phyloP scores from a whole-genome alignment of 768 basidiomycete species.

The Lyophyllum semitale region DNA sequence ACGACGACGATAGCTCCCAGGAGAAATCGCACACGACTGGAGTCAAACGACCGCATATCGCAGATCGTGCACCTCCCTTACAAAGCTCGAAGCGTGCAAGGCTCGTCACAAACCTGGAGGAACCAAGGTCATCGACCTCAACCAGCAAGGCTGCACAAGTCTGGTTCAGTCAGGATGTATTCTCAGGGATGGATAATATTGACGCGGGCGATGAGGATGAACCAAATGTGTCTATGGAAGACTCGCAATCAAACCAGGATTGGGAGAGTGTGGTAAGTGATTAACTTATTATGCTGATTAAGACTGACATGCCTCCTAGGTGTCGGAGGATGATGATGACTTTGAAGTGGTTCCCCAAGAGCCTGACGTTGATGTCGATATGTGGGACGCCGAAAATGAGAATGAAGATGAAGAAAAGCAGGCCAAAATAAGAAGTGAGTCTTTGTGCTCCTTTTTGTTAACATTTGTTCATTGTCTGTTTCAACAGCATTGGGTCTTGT shows the following conservation, averaged over 20 bases:
- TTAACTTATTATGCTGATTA: not conserved
- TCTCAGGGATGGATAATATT: conserved; percentile 62
- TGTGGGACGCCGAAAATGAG: conserved; percentile 84
- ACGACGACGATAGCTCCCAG: conserved; percentile 34
- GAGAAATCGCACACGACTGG: conserved; percentile 18
- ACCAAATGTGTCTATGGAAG: conserved; percentile 22
- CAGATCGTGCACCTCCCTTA: conserved; percentile 15
- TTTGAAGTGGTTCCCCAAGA: conserved; percentile 79
- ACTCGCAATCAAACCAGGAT: conserved; percentile 22
- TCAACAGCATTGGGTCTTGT: conserved; percentile 73
- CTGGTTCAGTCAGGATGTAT: conserved; percentile 97
- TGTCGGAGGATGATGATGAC: conserved; percentile 51
- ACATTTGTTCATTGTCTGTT: conserved; percentile 4
- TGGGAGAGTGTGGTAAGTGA: conserved; percentile 17
- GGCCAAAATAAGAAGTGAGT: conserved; percentile 64
- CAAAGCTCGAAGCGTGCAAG: conserved; percentile 51
- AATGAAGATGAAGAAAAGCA: conserved; percentile 71
- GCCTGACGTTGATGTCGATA: conserved; percentile 57
- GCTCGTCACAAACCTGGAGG: conserved; percentile 50
- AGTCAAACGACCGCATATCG: conserved; percentile 46
- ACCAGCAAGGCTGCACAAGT: conserved; percentile 66
- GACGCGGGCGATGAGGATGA: conserved; percentile 30
- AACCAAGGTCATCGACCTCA: conserved; percentile 30
- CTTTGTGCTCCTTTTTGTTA: not conserved
- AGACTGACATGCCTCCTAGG: conserved; percentile 3